phyloP scores from a whole-genome alignment of 2,329 filamentous ascomycete genomes.

The Penicillium decumbens region DNA sequence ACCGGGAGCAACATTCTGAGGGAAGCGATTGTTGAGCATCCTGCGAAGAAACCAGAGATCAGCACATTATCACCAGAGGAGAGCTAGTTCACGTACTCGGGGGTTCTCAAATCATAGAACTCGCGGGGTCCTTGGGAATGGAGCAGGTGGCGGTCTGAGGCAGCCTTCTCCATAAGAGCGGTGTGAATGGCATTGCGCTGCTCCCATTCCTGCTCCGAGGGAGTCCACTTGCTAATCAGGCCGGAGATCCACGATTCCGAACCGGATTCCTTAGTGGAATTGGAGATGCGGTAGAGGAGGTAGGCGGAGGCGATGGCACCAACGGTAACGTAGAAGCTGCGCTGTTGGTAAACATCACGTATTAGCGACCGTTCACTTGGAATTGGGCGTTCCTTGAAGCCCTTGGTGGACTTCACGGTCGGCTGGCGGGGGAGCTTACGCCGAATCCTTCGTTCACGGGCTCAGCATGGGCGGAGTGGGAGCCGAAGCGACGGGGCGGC shows the following conservation, averaged over 20 bases:
- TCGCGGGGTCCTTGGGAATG: slow-evolving; percentile 40
- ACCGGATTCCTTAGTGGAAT: slow-evolving; percentile 36
- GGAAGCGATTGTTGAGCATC: slow-evolving; percentile 58
- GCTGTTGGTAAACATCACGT: slow-evolving; percentile 30
- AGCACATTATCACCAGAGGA: neutral
- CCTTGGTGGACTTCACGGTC: slow-evolving; percentile 7
- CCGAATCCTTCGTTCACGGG: slow-evolving; percentile 46
- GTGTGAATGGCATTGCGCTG: slow-evolving; percentile 58
- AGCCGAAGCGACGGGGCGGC: slow-evolving; percentile 44
- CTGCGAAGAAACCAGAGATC: slow-evolving; percentile 36
- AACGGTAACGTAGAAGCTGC: slow-evolving; percentile 46
- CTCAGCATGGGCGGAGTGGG: slow-evolving; percentile 39
- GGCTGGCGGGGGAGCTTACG: slow-evolving; percentile 33
- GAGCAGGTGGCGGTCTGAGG: slow-evolving; percentile 59
- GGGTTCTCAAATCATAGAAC: slow-evolving; percentile 55
- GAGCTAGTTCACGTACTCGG: slow-evolving; percentile 53
- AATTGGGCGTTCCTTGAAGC: slow-evolving; percentile 9
- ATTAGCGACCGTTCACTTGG: slow-evolving; percentile 16
- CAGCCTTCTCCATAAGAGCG: slow-evolving; percentile 58
- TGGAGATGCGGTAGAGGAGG: slow-evolving; percentile 41
- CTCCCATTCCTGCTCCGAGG: slow-evolving; percentile 51
- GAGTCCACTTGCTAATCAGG: slow-evolving; percentile 54
- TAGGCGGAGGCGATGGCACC: slow-evolving; percentile 42
- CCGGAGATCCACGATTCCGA: slow-evolving; percentile 40
- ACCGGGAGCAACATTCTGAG: slow-evolving; percentile 61